A percentile compares a stretch with the other conserved stretches of the same genome.
Conservation (phyloP, 176 grass and related monocot species). For the Triticum urartu region DNA sequence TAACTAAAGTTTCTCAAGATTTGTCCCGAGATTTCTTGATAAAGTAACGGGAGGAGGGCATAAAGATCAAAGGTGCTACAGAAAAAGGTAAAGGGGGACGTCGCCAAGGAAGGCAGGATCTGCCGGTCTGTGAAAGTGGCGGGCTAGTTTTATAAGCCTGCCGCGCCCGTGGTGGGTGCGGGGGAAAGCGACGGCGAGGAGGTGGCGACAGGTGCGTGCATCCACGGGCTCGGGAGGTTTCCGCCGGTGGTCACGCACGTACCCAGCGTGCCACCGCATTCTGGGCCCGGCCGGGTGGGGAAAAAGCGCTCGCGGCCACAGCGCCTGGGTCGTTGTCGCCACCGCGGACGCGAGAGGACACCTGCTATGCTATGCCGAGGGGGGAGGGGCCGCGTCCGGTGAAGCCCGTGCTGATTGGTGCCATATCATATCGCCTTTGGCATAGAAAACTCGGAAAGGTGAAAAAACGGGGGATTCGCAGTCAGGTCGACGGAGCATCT, state of each 20-base stretch:
- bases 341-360: background rate
- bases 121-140: background rate
- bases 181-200: background rate
- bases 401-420: background rate
- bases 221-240: slow-evolving; percentile 23
- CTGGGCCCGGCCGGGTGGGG: background rate
- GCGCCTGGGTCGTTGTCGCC: background rate
- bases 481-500: background rate
- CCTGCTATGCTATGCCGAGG: background rate
- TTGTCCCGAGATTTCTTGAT: background rate
- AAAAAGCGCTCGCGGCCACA: background rate
- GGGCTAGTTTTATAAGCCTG: background rate
- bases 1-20: background rate
- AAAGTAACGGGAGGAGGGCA: background rate
- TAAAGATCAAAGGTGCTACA: background rate
- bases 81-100: background rate
- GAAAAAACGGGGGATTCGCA: background rate
- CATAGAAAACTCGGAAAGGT: background rate
- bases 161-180: background rate
- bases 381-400: too few relatives aligned
- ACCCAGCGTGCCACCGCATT: background rate
- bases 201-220: slow-evolving; percentile 16
- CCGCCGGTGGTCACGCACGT: slow-evolving; percentile 23
- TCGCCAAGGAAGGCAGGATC: slow-evolving; percentile 16
- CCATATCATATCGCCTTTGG: background rate